A percentile compares a stretch with the other conserved stretches of the same genome.
Conservation (phyloP, 805 yeast genomes). For the Kluyveromyces siamensis region DNA sequence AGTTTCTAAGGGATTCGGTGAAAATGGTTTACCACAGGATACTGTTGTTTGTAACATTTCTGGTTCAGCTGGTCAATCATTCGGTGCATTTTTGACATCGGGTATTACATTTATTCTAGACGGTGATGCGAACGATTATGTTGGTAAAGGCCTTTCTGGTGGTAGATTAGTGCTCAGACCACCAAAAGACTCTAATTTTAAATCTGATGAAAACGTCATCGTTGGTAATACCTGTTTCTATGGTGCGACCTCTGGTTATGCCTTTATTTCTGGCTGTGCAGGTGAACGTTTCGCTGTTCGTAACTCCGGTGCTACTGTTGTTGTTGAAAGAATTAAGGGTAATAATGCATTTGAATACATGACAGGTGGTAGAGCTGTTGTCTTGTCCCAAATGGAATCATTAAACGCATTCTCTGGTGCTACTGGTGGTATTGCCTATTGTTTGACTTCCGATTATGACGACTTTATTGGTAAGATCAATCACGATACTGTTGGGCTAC, state of each 20-base stretch:
- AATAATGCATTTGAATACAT: conserved; percentile 98
- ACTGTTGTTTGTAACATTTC: conserved; percentile 85
- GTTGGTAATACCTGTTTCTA: conserved; percentile 96
- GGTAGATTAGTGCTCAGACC: conserved; percentile 91
- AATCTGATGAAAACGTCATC: conserved; percentile 92
- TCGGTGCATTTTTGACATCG: conserved; percentile 94
- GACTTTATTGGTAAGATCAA: conserved; percentile 79
- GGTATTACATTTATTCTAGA: conserved; percentile 92
- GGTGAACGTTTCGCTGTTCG: conserved; percentile 98
- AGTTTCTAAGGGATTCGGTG: conserved; percentile 89
- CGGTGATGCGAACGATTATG: conserved; percentile 97
- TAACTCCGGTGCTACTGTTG: conserved; percentile 97
- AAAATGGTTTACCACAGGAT: conserved; percentile 87
- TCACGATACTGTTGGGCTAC: conserved; percentile 70
- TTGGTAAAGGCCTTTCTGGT: conserved; percentile 95
- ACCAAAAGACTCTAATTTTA: conserved; percentile 72
- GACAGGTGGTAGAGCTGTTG: conserved; percentile 98
- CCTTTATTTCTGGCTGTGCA: conserved; percentile 92
- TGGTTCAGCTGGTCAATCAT: conserved; percentile 97
- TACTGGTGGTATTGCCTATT: conserved; percentile 99
- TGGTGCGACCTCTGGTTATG: conserved; percentile 94
- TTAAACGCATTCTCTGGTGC: conserved; percentile 88
- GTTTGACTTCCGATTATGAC: conserved; percentile 81
- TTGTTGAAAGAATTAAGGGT: conserved; percentile 88
- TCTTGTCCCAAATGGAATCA: conserved; percentile 84